Evolutionary conservation across 768 basidiomycete species (phyloP).

Genomic region (Kwoniella pini): DNA sequence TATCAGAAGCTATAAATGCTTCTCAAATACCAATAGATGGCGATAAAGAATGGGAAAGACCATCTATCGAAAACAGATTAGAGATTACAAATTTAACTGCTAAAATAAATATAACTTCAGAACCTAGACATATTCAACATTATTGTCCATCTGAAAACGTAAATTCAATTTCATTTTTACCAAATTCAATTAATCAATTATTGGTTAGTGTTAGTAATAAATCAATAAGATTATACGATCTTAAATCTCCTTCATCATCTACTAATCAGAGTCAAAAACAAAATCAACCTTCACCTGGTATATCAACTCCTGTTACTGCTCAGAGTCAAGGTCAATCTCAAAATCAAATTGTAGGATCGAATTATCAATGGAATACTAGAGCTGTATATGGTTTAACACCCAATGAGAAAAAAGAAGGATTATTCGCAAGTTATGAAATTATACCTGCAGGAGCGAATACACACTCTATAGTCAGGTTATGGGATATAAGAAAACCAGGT

Average conservation of each 20-base stretch:
- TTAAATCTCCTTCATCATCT: conserved; percentile 26
- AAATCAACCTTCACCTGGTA: conserved; percentile 1
- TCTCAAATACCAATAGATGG: conserved; percentile 21
- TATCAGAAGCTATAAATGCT: conserved; percentile 27
- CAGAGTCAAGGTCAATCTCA: conserved; percentile 7
- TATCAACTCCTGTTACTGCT: neutral
- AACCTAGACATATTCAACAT: conserved; percentile 41
- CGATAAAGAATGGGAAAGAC: conserved; percentile 23
- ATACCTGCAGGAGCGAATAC: conserved; percentile 14
- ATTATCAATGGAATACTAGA: conserved; percentile 34
- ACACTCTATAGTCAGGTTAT: conserved; percentile 41
- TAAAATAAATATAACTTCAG: conserved; percentile 12
- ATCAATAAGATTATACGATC: conserved; percentile 40
- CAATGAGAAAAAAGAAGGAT: conserved; percentile 24
- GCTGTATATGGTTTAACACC: conserved; percentile 43
- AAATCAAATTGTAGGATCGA: conserved; percentile 8
- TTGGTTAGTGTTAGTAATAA: conserved; percentile 38
- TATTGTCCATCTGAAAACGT: conserved; percentile 47
- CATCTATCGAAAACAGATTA: conserved; percentile 26
- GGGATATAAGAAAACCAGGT: conserved; percentile 42
- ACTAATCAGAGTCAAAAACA: conserved; percentile 5
- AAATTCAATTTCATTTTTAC: conserved; percentile 39
- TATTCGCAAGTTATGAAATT: conserved; percentile 48
- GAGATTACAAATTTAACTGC: conserved; percentile 32
- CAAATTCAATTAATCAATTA: conserved; percentile 19